These are phyloP conservation scores for Yarrowia phangngaensis DNA, from an alignment of 805 yeast genomes.

Conservation along the genomic window DNA sequence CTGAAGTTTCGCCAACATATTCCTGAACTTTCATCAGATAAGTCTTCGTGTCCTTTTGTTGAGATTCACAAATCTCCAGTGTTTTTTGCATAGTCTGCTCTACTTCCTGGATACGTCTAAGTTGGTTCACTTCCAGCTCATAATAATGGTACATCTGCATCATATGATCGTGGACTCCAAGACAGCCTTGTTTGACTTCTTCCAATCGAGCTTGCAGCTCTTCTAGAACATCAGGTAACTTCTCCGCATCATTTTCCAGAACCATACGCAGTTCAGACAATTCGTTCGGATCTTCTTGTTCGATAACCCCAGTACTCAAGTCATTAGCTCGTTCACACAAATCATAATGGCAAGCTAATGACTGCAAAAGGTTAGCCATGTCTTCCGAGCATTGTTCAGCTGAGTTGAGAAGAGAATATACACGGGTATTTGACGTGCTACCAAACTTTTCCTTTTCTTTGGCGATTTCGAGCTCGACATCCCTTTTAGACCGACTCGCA, in stretches of 20 bases:
- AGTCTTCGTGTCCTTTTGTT: constrained; percentile 6
- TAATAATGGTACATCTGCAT: constrained; percentile 7
- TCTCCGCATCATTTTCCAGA: constrained; percentile 10
- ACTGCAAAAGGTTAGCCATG: constrained; percentile 13
- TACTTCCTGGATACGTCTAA: constrained; percentile 5
- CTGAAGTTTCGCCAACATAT: constrained; percentile 4
- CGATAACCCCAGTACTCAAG: constrained; percentile 2
- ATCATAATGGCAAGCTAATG: constrained; percentile 10
- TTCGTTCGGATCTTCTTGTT: constrained; percentile 9
- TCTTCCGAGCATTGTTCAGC: constrained; percentile 13
- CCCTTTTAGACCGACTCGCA: constrained; percentile 9
- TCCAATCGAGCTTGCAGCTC: constrained; percentile 9
- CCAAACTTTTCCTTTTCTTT: background rate
- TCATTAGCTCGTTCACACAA: constrained; percentile 16
- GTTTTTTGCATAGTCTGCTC: constrained; percentile 5
- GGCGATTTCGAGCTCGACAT: constrained; percentile 3
- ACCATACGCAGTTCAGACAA: background rate
- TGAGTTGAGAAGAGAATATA: constrained; percentile 5
- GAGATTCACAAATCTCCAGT: constrained; percentile 7
- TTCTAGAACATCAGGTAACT: constrained; percentile 4
- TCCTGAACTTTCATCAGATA: constrained; percentile 4
- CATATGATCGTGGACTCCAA: constrained; percentile 9
- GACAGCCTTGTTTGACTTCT: constrained; percentile 12
- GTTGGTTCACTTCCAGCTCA: constrained; percentile 3
- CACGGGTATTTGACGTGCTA: background rate